phyloP scores from a whole-genome alignment of 2,329 filamentous ascomycete genomes.

The Pestalotiopsis sp. region DNA sequence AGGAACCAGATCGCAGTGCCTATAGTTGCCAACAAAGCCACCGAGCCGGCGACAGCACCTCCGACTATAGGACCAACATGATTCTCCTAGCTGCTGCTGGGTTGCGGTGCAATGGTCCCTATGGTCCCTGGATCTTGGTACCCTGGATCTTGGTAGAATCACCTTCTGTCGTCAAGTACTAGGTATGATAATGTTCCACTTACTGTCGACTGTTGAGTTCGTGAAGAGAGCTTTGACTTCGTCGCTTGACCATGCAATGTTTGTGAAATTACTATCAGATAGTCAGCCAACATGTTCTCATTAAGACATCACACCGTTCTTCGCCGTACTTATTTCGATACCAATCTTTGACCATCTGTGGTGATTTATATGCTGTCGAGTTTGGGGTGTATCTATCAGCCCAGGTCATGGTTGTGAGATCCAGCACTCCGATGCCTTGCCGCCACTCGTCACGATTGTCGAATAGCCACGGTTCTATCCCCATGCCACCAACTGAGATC shows the following conservation, averaged over 20 bases:
- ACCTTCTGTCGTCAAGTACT: background rate
- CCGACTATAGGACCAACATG: background rate
- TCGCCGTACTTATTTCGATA: background rate
- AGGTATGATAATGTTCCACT: background rate
- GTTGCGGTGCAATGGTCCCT: background rate
- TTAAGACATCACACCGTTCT: background rate
- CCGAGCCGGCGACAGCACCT: background rate
- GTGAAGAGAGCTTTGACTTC: background rate
- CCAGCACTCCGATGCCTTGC: background rate
- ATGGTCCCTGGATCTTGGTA: background rate
- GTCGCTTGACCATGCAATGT: background rate
- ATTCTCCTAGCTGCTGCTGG: background rate
- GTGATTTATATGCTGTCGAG: background rate
- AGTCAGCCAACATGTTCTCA: background rate
- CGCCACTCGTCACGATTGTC: background rate
- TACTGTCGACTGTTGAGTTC: background rate
- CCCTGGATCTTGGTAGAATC: background rate
- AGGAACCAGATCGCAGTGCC: background rate
- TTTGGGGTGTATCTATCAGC: background rate
- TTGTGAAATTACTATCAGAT: background rate
- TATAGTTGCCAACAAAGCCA: background rate
- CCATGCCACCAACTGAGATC: background rate
- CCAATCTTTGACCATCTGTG: background rate
- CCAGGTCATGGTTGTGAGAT: constrained; percentile 1
- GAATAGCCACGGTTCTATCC: background rate